A percentile compares a stretch with the other conserved stretches of the same genome.
phyloP scores from a whole-genome alignment of 2,329 filamentous ascomycete genomes.

The Alternaria ethzedia region DNA sequence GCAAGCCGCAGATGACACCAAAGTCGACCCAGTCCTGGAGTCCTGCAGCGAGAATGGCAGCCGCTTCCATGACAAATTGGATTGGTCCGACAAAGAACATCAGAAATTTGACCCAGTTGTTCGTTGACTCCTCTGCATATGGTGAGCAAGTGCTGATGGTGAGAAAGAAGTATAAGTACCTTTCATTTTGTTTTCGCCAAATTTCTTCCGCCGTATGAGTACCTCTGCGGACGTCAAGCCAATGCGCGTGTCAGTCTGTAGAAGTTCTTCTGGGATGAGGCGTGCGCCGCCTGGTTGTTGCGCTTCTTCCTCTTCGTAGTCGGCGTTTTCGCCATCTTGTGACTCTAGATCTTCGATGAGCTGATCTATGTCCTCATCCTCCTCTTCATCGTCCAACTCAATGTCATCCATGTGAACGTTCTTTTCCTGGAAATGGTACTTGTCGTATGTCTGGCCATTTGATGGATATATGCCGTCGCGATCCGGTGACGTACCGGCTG shows the following conservation, averaged over 20 bases:
- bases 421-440: slow-evolving; percentile 13
- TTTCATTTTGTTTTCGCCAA: slow-evolving; percentile 87
- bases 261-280: slow-evolving; percentile 73
- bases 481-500: slow-evolving; percentile 8
- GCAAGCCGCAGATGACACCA: slow-evolving; percentile 83
- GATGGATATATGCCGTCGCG: slow-evolving; percentile 6
- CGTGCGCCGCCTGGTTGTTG: slow-evolving; percentile 62
- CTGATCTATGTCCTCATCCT: slow-evolving; percentile 83
- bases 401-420: slow-evolving; percentile 1
- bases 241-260: slow-evolving; percentile 75
- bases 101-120: slow-evolving; percentile 80
- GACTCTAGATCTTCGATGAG: slow-evolving; percentile 88
- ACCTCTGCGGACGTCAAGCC: slow-evolving; percentile 79
- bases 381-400: slow-evolving; percentile 70
- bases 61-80: slow-evolving; percentile 91
- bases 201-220: slow-evolving; percentile 67
- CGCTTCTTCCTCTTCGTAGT: slow-evolving; percentile 68
- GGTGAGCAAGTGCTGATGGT: slow-evolving; percentile 13
- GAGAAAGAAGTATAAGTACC: slow-evolving; percentile 18
- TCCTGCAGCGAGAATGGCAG: slow-evolving; percentile 81
- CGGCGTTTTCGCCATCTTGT: slow-evolving; percentile 71
- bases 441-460: slow-evolving; percentile 12
- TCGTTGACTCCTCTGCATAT: slow-evolving; percentile 77
- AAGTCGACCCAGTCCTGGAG: slow-evolving; percentile 92
- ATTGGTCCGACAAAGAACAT: slow-evolving; percentile 87